Evolutionary conservation across 257 asterid species (phyloP).

Genomic region (Fraxinus pennsylvanica): DNA sequence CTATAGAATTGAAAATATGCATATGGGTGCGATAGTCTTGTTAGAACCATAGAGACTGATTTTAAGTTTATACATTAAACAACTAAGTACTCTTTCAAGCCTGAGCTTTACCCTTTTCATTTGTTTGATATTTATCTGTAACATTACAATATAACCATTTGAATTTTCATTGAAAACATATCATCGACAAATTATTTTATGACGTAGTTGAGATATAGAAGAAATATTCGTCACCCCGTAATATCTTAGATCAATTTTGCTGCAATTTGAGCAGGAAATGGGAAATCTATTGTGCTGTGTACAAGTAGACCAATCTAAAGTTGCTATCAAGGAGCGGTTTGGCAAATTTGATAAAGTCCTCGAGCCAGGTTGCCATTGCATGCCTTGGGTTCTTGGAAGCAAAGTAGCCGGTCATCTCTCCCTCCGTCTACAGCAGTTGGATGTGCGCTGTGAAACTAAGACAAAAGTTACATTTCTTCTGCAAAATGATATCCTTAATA

Average conservation of each 20-base stretch:
- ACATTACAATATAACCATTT: not conserved
- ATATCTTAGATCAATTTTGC: not conserved
- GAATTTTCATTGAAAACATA: not conserved
- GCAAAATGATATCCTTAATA: not conserved
- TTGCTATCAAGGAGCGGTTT: constrained; percentile 48
- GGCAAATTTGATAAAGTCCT: constrained; percentile 47
- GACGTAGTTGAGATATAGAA: too few species aligned
- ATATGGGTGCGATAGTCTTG: too few species aligned
- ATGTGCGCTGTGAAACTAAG: constrained; percentile 55
- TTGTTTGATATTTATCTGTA: too few species aligned
- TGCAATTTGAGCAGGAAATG: not conserved
- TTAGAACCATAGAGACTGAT: too few species aligned
- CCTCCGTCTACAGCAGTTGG: constrained; percentile 51
- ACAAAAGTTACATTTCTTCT: constrained; percentile 35
- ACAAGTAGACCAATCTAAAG: constrained; percentile 57
- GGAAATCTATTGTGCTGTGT: constrained; percentile 31
- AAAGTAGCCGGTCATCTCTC: constrained; percentile 44
- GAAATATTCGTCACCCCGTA: not conserved
- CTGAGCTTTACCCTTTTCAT: not conserved
- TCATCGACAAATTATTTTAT: not conserved
- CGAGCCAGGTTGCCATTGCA: constrained; percentile 58
- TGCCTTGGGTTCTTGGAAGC: constrained; percentile 53
- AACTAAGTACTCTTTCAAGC: not conserved
- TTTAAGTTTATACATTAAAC: too few species aligned
- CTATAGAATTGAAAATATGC: too few species aligned